Evolutionary conservation across 345 rosid genomes (phyloP).

Genomic region (Cardamine occulta): DNA sequence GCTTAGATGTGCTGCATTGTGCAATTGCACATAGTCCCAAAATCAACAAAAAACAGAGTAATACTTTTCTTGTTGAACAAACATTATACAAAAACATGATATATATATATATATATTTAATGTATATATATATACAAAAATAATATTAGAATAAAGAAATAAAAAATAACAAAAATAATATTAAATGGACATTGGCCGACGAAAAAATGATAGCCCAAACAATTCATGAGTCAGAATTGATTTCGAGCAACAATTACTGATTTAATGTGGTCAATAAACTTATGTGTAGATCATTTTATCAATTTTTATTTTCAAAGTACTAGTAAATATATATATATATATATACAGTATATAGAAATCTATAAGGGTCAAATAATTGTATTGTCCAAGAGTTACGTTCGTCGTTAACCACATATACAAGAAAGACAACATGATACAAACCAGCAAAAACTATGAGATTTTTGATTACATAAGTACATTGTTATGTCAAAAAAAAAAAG

Average conservation of each 20-base stretch:
- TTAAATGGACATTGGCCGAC: neutral
- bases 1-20: neutral
- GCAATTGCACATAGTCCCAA: neutral
- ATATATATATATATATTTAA: too few species aligned
- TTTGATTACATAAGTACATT: neutral
- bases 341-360: too few species aligned
- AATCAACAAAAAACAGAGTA: neutral
- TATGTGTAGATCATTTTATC: neutral
- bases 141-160: neutral
- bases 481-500: too few species aligned
- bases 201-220: neutral
- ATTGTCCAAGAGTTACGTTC: neutral
- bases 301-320: neutral
- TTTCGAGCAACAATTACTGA: neutral
- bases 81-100: neutral
- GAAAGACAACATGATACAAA: neutral
- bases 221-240: neutral
- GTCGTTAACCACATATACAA: neutral
- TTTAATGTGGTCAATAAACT: neutral
- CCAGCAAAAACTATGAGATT: neutral
- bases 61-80: too few species aligned
- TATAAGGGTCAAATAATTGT: neutral
- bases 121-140: too few species aligned
- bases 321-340: neutral
- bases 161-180: neutral